These are phyloP conservation scores for Eucalyptus cloeziana DNA, from an alignment of 345 rosid genomes.

Conservation along the genomic window DNA sequence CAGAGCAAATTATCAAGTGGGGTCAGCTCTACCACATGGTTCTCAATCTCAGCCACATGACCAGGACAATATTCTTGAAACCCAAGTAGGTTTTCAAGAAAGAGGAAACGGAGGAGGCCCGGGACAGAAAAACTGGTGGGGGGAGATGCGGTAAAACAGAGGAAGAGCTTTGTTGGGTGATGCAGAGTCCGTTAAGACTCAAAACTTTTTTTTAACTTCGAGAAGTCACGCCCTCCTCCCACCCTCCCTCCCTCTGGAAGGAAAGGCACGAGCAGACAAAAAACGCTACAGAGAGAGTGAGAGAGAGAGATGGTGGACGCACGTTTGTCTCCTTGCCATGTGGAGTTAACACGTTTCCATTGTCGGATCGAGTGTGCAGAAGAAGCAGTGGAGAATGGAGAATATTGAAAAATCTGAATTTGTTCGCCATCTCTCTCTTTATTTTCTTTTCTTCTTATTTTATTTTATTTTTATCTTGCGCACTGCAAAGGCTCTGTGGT, in stretches of 20 bases:
- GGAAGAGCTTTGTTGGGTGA: background rate
- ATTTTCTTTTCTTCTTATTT: too few relatives aligned
- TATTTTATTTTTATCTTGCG: background rate
- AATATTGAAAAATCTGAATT: background rate
- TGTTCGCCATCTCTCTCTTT: background rate
- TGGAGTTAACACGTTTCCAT: background rate
- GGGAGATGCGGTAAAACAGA: background rate
- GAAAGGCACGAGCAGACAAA: background rate
- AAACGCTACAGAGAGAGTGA: background rate
- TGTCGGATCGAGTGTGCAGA: background rate
- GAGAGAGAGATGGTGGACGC: background rate
- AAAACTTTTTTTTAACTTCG: background rate
- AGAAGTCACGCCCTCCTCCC: background rate
- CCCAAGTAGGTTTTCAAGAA: background rate
- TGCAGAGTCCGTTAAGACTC: background rate
- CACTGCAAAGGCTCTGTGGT: background rate
- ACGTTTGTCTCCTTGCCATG: background rate
- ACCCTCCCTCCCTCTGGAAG: background rate
- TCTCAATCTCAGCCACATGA: background rate
- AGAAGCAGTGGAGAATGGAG: background rate
- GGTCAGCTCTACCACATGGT: background rate
- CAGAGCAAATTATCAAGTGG: background rate
- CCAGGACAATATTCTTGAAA: background rate
- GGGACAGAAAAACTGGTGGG: background rate
- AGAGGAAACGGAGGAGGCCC: background rate